phyloP scores from a whole-genome alignment of 106 monocot genomes.

The Dioscorea alata region DNA sequence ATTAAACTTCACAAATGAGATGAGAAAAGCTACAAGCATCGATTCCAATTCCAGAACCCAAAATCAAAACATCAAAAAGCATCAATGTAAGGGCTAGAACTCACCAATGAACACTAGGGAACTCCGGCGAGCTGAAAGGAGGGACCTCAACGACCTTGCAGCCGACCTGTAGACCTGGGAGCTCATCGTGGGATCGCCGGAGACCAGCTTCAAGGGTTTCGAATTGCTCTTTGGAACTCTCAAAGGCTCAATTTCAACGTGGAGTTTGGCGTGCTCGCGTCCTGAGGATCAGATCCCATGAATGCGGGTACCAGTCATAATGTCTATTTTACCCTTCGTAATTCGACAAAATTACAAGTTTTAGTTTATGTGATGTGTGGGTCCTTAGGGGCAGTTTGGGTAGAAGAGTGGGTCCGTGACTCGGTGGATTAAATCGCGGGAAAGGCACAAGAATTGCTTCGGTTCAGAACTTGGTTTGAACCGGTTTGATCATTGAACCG shows the following conservation, averaged over 20 bases:
- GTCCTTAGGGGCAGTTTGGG: too few species aligned
- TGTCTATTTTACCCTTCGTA: neutral
- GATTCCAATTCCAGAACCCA: neutral
- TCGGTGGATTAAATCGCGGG: neutral
- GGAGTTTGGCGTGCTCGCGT: neutral
- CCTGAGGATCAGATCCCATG: neutral
- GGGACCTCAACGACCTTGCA: conserved; percentile 32
- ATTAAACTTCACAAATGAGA: neutral
- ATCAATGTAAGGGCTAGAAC: neutral
- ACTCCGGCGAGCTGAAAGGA: conserved; percentile 36
- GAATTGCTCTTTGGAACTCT: neutral
- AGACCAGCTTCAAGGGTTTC: neutral
- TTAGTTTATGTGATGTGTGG: neutral
- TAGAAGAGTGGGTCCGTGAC: too few species aligned
- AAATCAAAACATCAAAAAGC: neutral
- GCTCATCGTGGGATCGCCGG: conserved; percentile 24
- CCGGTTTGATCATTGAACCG: too few species aligned
- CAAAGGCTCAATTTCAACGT: neutral
- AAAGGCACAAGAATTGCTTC: neutral
- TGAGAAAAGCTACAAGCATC: neutral
- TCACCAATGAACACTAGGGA: conserved; percentile 27
- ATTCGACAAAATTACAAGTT: neutral
- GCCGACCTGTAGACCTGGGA: conserved; percentile 43
- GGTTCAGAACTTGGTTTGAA: too few species aligned
- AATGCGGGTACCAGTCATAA: neutral